Evolutionary conservation across 495 filamentous ascomycete genomes (phyloP).

Genomic region (Hypoxylon subgilvum): DNA sequence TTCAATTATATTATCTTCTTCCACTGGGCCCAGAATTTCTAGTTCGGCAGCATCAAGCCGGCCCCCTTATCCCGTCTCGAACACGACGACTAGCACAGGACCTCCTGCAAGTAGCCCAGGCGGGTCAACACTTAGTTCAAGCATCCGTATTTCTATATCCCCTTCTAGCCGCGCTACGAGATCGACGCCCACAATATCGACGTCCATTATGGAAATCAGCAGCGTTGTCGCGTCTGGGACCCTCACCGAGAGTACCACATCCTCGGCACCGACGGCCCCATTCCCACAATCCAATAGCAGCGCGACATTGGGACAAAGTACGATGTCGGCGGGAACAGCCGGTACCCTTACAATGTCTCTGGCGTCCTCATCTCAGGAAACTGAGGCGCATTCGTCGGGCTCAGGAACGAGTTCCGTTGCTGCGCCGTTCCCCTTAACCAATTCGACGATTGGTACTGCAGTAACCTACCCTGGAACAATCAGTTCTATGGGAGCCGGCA

Average conservation of each 20-base stretch:
- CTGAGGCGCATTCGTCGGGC: conserved; percentile 3
- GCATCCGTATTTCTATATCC: conserved; percentile 8
- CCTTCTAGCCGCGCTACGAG: conserved; percentile 14
- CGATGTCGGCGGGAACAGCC: conserved; percentile 2
- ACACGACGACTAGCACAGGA: conserved; percentile 8
- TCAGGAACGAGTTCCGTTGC: conserved; percentile 13
- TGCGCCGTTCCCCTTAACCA: conserved; percentile 27
- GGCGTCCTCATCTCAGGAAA: not conserved
- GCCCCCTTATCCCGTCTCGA: conserved; percentile 19
- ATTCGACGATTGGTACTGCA: conserved; percentile 28
- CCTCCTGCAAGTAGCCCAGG: conserved; percentile 8
- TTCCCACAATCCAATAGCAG: conserved; percentile 26
- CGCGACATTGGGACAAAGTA: not conserved
- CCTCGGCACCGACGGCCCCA: conserved; percentile 9
- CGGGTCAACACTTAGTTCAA: conserved; percentile 8
- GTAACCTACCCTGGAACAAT: conserved; percentile 7
- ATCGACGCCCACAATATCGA: conserved; percentile 11
- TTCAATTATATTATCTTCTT: not conserved
- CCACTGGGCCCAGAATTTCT: not conserved
- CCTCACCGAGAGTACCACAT: conserved; percentile 16
- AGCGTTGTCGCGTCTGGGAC: conserved; percentile 30
- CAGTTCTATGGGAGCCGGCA: conserved; percentile 12
- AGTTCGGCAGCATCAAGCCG: not conserved
- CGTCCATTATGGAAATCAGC: conserved; percentile 25
- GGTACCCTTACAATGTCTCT: conserved; percentile 6